These are phyloP conservation scores for Tagetes patula DNA, from an alignment of 129 eudicot species.

Conservation along the genomic window DNA sequence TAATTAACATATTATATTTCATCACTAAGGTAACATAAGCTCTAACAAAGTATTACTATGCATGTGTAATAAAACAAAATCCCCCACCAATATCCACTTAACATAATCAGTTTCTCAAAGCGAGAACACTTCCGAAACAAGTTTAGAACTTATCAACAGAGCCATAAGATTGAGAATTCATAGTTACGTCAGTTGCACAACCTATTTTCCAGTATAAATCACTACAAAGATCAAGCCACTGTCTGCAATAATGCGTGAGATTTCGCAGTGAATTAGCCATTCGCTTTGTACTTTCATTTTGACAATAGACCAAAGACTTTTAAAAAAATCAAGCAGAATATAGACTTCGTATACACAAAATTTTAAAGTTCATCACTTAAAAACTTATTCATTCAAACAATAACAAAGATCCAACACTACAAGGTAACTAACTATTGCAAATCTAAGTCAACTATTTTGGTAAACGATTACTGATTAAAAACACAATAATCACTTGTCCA, in stretches of 20 bases:
- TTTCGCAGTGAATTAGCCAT: constrained; percentile 10
- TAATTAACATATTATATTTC: neutral
- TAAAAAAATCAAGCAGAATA: neutral
- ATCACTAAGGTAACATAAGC: neutral
- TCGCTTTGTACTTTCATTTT: neutral
- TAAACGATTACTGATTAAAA: neutral
- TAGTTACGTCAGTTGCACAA: neutral
- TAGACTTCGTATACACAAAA: neutral
- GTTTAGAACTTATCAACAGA: neutral
- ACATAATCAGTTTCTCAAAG: neutral
- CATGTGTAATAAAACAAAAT: neutral
- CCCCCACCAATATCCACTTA: constrained; percentile 1
- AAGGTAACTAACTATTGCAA: neutral
- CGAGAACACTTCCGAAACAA: neutral
- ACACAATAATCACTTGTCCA: neutral
- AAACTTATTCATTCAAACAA: neutral
- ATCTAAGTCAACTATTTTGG: neutral
- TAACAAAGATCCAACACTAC: constrained; percentile 20
- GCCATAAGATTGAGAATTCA: neutral
- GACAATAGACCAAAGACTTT: neutral
- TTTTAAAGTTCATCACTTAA: neutral
- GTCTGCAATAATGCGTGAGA: neutral
- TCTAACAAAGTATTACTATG: neutral
- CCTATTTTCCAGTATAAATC: neutral
- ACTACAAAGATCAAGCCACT: neutral